These are phyloP conservation scores for Fusarium virguliforme DNA, from an alignment of 2,329 filamentous ascomycete species.

Conservation along the genomic window DNA sequence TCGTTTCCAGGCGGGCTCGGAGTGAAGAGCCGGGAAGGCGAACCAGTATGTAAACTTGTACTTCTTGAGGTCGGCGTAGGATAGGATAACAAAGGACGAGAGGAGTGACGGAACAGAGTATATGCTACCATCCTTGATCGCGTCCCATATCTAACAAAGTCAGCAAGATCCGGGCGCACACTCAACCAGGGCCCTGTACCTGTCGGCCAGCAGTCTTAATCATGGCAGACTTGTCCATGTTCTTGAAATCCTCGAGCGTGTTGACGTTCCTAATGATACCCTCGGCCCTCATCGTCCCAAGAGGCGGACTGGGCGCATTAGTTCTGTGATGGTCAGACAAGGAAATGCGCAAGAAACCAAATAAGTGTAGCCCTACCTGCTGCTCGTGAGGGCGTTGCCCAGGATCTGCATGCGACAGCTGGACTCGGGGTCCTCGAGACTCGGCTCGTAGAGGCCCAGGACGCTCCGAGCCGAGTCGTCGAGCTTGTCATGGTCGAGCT, in stretches of 20 bases:
- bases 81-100: constrained; percentile 89
- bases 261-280: constrained; percentile 97
- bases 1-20: constrained; percentile 85
- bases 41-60: constrained; percentile 99
- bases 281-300: constrained; percentile 84
- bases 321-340: constrained; percentile 46
- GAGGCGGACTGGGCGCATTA: constrained; percentile 71
- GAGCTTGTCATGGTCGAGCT: constrained; percentile 97
- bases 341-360: constrained; percentile 38
- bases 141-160: constrained; percentile 88
- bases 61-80: constrained; percentile 96
- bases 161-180: constrained; percentile 20
- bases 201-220: constrained; percentile 85
- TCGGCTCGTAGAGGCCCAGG: constrained; percentile 90
- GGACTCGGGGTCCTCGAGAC: constrained; percentile 79
- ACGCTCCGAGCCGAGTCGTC: constrained; percentile 92
- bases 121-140: constrained; percentile 95
- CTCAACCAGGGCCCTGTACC: constrained; percentile 61
- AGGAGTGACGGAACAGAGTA: constrained; percentile 95
- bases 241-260: constrained; percentile 93
- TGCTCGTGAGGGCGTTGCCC: constrained; percentile 86
- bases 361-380: constrained; percentile 74
- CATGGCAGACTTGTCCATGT: constrained; percentile 83
- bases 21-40: constrained; percentile 93
- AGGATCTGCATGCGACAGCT: constrained; percentile 93